Percentiles rank a stretch among this genome's conserved stretches.
These are phyloP conservation scores for Aegilops sharonensis DNA, from an alignment of 176 grass and related monocot species.

Conservation along the genomic window DNA sequence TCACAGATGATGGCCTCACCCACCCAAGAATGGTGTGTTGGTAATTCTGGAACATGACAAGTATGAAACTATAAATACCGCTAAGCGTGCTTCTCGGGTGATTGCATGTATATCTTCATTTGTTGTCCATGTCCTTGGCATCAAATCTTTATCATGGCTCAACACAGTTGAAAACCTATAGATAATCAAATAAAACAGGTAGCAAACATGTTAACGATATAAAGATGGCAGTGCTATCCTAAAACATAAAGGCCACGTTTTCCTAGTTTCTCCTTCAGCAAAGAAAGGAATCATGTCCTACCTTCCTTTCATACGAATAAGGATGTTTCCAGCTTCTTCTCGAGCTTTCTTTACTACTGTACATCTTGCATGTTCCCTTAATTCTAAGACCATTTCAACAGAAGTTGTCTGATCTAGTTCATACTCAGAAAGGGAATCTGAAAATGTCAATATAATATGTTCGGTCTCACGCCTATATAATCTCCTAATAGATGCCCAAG, in stretches of 20 bases:
- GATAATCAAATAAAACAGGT: conserved; percentile 1
- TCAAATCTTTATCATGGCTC: conserved; percentile 64
- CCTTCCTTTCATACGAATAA: conserved; percentile 96
- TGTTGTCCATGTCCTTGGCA: conserved; percentile 81
- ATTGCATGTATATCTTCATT: conserved; percentile 77
- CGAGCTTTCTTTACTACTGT: conserved; percentile 74
- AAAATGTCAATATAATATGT: conserved; percentile 47
- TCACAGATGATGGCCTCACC: neutral
- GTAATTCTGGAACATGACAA: conserved; percentile 17
- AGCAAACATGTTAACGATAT: conserved; percentile 8
- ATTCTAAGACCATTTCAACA: conserved; percentile 47
- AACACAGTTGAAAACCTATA: conserved; percentile 84
- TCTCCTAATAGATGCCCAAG: conserved; percentile 70
- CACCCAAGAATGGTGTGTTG: neutral
- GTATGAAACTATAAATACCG: conserved; percentile 31
- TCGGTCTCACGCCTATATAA: conserved; percentile 59
- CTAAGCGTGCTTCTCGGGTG: conserved; percentile 76
- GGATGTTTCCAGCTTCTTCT: conserved; percentile 73
- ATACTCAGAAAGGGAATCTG: conserved; percentile 63
- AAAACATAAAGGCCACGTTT: neutral
- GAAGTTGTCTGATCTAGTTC: conserved; percentile 59
- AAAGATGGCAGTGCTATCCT: neutral
- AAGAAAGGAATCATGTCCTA: conserved; percentile 28
- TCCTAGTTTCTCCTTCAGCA: neutral
- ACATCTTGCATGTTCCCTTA: conserved; percentile 60